Base-by-base conservation (phyloP, 2,329 filamentous ascomycete species). In the Aspergillus nomiae region DNA sequence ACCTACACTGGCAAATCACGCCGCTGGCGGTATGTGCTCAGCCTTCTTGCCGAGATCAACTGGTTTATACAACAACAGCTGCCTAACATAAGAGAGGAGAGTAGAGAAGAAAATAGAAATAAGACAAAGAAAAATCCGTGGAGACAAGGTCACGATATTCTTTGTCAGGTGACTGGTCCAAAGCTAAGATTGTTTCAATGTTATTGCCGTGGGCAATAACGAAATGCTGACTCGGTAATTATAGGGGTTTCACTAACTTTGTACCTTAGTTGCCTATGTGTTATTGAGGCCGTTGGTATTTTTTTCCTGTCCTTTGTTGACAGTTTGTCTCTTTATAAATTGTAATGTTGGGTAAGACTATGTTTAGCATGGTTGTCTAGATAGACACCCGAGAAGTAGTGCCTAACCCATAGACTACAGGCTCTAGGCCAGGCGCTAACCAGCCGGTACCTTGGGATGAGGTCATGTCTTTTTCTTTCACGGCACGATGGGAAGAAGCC, bases 391-490 rank as follows among this genome's bases (percentile, higher is more conserved):
- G 32, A 59, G 58, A 38, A 43, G 55, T 16, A 30, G 55, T 55
- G 61, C 54, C 54, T 61, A 54, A 61, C 10, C 24, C 54, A 24
- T 50, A 59, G 45, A 21, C 34, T 56, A 48, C 19, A 41, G 43
- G 53, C 60, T 63, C 59, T 63, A 60, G 61, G 34, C 61, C 41
- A 46, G 46, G 26, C 65, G 61, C 66, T 68, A 68, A 61, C 56
- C 51, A 51, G 11, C 38, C 50, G 50, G 66, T 67, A 67, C 66
- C 61, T 65, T 65, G 58, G 58, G 50, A 68, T 68, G 66, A 68
- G 61, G 65, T 68, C 66, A 68, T 55, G 4, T 14, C n/a, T 53
- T 53, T 34, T 24, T 24, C 7, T 24, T 46, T 41, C 56, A 62
- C 58, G 60, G 65, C 55, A 56, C 60, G 28, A 19, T 56, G 63